These are phyloP conservation scores for Lecanosticta acicola DNA, from an alignment of 2,329 filamentous ascomycete species.

Conservation along the genomic window DNA sequence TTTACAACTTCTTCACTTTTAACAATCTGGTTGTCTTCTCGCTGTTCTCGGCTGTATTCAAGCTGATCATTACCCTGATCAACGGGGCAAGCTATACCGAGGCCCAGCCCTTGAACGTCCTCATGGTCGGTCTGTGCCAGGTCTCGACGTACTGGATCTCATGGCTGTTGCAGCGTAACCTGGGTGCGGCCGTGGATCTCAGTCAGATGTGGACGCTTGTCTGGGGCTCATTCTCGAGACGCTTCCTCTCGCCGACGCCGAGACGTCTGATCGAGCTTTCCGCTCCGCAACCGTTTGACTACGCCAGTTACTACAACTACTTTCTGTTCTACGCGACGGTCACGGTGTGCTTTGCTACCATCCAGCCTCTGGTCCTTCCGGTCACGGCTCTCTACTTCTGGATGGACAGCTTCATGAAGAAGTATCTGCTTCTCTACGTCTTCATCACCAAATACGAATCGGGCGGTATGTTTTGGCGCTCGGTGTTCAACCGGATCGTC, in stretches of 20 bases:
- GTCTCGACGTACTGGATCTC: slow-evolving; percentile 92
- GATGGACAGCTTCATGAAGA: slow-evolving; percentile 85
- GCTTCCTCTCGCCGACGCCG: slow-evolving; percentile 80
- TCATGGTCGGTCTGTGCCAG: slow-evolving; percentile 70
- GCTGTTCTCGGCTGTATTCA: slow-evolving; percentile 77
- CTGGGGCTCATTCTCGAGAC: slow-evolving; percentile 79
- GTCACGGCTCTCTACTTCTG: slow-evolving; percentile 85
- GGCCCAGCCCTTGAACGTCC: slow-evolving; percentile 55
- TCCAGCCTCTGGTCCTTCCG: slow-evolving; percentile 82
- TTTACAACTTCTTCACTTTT: slow-evolving; percentile 95
- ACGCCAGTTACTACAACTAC: slow-evolving; percentile 96
- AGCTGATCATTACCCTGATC: slow-evolving; percentile 60
- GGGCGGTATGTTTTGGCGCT: slow-evolving; percentile 85
- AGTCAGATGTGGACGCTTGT: slow-evolving; percentile 77
- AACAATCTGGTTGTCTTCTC: slow-evolving; percentile 96
- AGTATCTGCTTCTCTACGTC: slow-evolving; percentile 85
- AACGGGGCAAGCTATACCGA: slow-evolving; percentile 55
- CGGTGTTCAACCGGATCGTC: slow-evolving; percentile 86
- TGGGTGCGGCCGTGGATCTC: slow-evolving; percentile 91
- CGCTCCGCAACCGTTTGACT: slow-evolving; percentile 87
- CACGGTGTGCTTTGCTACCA: slow-evolving; percentile 71
- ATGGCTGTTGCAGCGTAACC: slow-evolving; percentile 85
- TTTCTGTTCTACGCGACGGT: slow-evolving; percentile 93
- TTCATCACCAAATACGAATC: slow-evolving; percentile 97
- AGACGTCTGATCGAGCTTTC: slow-evolving; percentile 87